Conservation (phyloP, 768 basidiomycete genomes). For the Boletales sp. region DNA sequence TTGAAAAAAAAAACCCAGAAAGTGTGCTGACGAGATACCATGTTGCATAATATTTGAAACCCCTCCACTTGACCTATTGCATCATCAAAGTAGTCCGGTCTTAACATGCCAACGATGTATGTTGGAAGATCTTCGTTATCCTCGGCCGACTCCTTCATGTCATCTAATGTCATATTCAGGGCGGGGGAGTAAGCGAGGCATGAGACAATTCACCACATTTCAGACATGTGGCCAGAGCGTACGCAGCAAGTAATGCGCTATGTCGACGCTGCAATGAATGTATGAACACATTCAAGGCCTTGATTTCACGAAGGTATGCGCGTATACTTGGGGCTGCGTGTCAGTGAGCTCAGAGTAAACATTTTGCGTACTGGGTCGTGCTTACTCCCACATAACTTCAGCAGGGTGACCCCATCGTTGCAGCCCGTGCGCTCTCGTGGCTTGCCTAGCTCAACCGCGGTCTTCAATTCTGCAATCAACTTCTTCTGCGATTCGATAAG, state of each 20-base stretch:
- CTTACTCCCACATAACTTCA: constrained; percentile 21
- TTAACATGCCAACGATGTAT: constrained; percentile 2
- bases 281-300: constrained; percentile 8
- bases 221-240: constrained; percentile 7
- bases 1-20: neutral
- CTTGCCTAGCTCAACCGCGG: neutral
- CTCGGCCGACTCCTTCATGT: constrained; percentile 2
- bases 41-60: constrained; percentile 5
- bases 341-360: neutral
- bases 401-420: constrained; percentile 19
- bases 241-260: constrained; percentile 16
- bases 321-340: constrained; percentile 5
- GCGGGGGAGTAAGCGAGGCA: neutral
- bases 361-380: neutral
- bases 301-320: neutral
- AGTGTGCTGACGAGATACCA: neutral
- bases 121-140: neutral
- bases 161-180: neutral
- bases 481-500: neutral
- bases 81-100: constrained; percentile 6
- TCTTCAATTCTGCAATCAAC: constrained; percentile 10
- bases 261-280: constrained; percentile 10
- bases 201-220: neutral
- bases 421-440: constrained; percentile 15
- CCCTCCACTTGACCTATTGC: constrained; percentile 1